Evolutionary conservation across 306 rosid genomes (phyloP), one percentile per base, ranked within the genome.

Genomic region (Cucumis hystrix): DNA sequence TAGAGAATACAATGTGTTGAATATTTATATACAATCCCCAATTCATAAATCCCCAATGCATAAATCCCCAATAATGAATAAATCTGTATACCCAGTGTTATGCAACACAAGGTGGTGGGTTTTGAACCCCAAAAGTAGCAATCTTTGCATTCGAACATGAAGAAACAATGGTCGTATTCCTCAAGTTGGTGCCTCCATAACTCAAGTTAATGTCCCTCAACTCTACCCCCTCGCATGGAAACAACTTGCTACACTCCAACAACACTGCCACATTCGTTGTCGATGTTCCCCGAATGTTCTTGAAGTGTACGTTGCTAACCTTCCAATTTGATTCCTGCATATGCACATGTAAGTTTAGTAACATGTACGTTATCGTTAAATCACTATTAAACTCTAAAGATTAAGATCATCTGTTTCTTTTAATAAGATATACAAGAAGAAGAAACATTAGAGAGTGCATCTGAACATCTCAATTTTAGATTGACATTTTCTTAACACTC

Each of bases 271-370:
- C 23, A 28, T 87, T 84, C 12, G 90, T 78, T 13, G 33, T 13
- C 8, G 93, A 80, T 0, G 89, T 81, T 21, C 97, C 97, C 14
- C 7, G 81, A 6, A 92, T 87, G 64, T 80, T 84, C 52, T 76
- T 88, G 87, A 92, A 92, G 79, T 87, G 96, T 10, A 87, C 80
- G 20, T 88, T 77, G 3, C 86, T 83, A 1, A 89, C 71, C 91
- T 87, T 87, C 90, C 92, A 88, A 49, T 66, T 83, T 5, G 93
- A 91, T 12, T 71, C 78, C 78, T 49, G 45, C n/a, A n/a, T 67
- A n/a, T 14, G n/a, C 8, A 23, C 25, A 52, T 28, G 18, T 52
- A 16, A 28, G 30, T 28, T 28, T 28, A 28, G 30, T 28, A 28
- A 28, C 30, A 28, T 3, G n/a, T n/a, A n/a, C n/a, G 3, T 28